Percentiles rank a stretch among this genome's conserved stretches.
These are phyloP conservation scores for Aspergillus egyptiacus DNA, from an alignment of 495 filamentous ascomycete species.

Conservation along the genomic window DNA sequence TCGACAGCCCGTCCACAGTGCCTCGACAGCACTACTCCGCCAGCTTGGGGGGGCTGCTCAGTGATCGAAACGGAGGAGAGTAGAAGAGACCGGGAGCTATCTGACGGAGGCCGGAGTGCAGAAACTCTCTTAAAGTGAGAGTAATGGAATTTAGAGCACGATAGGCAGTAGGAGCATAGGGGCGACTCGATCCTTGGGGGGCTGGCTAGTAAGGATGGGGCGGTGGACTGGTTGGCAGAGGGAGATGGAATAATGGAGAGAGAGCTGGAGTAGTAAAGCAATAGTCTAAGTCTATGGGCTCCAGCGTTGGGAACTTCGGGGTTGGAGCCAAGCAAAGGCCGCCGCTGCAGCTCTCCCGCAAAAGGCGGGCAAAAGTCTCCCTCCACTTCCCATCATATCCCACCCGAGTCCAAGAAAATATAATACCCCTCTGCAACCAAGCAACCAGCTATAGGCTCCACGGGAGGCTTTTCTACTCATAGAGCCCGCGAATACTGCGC, in stretches of 20 bases:
- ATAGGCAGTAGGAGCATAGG: not conserved
- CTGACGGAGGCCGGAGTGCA: too few relatives aligned
- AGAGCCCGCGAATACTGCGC: not conserved
- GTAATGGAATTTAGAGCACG: not conserved
- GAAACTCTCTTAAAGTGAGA: not conserved
- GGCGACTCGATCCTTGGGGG: slow-evolving; percentile 2
- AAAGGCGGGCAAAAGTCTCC: slow-evolving; percentile 11
- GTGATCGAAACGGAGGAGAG: not conserved
- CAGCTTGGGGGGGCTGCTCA: slow-evolving; percentile 11
- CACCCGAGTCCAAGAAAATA: slow-evolving; percentile 3
- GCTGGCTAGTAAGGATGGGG: slow-evolving; percentile 4
- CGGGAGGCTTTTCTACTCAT: not conserved
- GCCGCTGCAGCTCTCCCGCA: slow-evolving; percentile 1
- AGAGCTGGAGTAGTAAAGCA: too few relatives aligned
- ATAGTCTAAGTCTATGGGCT: too few relatives aligned
- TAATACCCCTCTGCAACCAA: slow-evolving; percentile 4
- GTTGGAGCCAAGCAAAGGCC: slow-evolving; percentile 12
- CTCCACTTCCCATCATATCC: slow-evolving; percentile 11
- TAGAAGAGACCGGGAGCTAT: not conserved
- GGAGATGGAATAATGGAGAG: not conserved
- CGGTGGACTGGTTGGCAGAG: slow-evolving; percentile 3
- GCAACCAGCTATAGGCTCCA: not conserved
- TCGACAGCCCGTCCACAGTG: slow-evolving; percentile 37
- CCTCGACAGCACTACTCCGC: slow-evolving; percentile 31
- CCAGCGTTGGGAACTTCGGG: too few relatives aligned